phyloP scores from a whole-genome alignment of 805 yeast genomes.

The Candida tibetensis region DNA sequence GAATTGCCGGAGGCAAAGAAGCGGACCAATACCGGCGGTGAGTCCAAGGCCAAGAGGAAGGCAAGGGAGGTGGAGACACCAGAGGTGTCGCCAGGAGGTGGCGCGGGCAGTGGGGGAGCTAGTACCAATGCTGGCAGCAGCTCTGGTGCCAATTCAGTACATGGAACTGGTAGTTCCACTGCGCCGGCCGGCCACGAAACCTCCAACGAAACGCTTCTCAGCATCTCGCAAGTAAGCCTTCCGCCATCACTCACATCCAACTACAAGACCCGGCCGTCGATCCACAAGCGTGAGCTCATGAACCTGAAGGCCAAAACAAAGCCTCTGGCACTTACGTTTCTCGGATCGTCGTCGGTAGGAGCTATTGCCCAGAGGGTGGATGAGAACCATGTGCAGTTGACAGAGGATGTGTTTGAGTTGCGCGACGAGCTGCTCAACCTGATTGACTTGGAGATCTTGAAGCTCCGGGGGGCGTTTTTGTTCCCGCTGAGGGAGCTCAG shows the following conservation, averaged over 20 bases:
- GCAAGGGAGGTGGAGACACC: no score
- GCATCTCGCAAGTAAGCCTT: slow-evolving; percentile 39
- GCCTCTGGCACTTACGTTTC: slow-evolving; percentile 38
- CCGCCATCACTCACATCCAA: slow-evolving; percentile 44
- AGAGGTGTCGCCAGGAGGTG: no score
- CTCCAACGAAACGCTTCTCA: slow-evolving; percentile 37
- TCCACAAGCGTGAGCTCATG: slow-evolving; percentile 33
- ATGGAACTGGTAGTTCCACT: slow-evolving; percentile 2
- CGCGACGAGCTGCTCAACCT: slow-evolving; percentile 43
- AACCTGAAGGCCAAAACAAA: slow-evolving; percentile 21
- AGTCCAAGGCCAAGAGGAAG: slow-evolving; percentile 15
- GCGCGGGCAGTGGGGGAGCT: no score
- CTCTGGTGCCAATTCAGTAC: background rate
- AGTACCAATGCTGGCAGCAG: no score
- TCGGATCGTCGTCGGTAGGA: slow-evolving; percentile 54
- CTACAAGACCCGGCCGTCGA: slow-evolving; percentile 38
- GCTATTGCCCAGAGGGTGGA: slow-evolving; percentile 45
- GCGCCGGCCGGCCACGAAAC: slow-evolving; percentile 3
- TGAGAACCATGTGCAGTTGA: slow-evolving; percentile 46
- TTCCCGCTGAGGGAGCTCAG: slow-evolving; percentile 61
- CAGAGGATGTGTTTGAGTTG: slow-evolving; percentile 38
- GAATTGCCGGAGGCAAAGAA: slow-evolving; percentile 59
- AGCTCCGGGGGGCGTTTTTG: slow-evolving; percentile 65
- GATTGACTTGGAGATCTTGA: slow-evolving; percentile 63
- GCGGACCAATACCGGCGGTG: slow-evolving; percentile 28